Evolutionary conservation across 129 eudicot genomes (phyloP).

Genomic region (Scalesia atractyloides): DNA sequence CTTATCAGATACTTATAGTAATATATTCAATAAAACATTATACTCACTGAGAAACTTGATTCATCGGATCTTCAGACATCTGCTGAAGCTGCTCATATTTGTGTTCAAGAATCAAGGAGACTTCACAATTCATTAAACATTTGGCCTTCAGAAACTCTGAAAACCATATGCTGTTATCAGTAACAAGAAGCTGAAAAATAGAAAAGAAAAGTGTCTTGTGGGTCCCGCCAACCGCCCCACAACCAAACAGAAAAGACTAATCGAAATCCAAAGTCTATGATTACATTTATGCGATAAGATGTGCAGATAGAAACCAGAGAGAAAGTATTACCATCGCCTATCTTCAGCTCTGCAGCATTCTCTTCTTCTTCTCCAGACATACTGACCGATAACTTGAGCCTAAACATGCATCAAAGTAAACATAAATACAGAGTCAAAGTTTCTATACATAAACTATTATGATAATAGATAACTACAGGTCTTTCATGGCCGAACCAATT

Average conservation of each 20-base stretch:
- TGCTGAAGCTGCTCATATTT: slow-evolving; percentile 90
- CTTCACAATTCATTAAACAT: slow-evolving; percentile 96
- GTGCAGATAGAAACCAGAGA: not conserved
- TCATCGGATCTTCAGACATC: slow-evolving; percentile 86
- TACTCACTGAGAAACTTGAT: slow-evolving; percentile 87
- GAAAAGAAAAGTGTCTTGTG: not conserved
- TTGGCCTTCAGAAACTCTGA: slow-evolving; percentile 95
- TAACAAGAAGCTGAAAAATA: not conserved
- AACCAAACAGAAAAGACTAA: not conserved
- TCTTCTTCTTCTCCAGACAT: slow-evolving; percentile 98
- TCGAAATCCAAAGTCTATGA: not conserved
- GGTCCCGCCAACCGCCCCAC: not conserved
- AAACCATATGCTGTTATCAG: slow-evolving; percentile 10
- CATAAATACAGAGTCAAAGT: not conserved
- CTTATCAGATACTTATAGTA: not conserved
- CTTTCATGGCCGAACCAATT: too few species aligned
- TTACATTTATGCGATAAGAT: not conserved
- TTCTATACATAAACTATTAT: too few species aligned
- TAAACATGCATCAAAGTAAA: slow-evolving; percentile 12
- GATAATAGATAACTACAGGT: too few species aligned
- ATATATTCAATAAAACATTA: not conserved
- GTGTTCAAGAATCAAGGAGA: slow-evolving; percentile 84
- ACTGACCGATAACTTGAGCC: slow-evolving; percentile 18
- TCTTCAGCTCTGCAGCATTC: slow-evolving; percentile 94
- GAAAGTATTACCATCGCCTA: slow-evolving; percentile 69